Evolutionary conservation across 2,329 filamentous ascomycete species (phyloP), one percentile per base, ranked within the genome.

Genomic region (Colletotrichum sp.): DNA sequence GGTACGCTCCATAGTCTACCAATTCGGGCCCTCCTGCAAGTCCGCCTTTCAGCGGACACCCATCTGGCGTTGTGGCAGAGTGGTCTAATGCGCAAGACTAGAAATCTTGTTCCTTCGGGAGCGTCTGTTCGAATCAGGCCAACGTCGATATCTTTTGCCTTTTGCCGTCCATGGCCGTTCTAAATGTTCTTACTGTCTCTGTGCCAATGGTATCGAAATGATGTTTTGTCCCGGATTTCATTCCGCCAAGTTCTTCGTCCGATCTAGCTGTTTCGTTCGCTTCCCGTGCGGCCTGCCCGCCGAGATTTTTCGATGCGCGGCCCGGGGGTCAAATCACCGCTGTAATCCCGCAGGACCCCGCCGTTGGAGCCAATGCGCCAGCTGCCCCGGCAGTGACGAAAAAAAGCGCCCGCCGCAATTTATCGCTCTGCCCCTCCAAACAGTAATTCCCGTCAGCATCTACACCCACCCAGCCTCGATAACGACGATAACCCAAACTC

Each of bases 51-150:
- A 74, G 48, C 21, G 59, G 67, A 9, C 1, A 6, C 38, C 5
- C 9, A 16, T 24, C n/a, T 8, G 73, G 73, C 73, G 73, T 75
- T 75, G 73, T 75, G 73, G 73, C 73, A 75, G 73, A 73, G 73
- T 74, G 72, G 72, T 74, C 72, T 74, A 74, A 74, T 74, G 72
- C 72, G 72, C 72, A 74, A 74, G 72, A 74, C 72, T 74, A 74
- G 72, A 74, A 74, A 71, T 74, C 72, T 74, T 74, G 72, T 74
- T 74, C 72, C 72, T 74, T 74, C 72, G 72, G 72, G 72, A 74
- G 71, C 71, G 71, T 74, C 71, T 74, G 71, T 74, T 74, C 73
- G 73, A 75, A 75, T 75, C 73, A 75, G 73, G 73, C 73, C 73
- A 75, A 75, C 73, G 73, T 73, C 73, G 73, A 38, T 7, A 1